phyloP scores from a whole-genome alignment of 768 basidiomycete species.

The Kondoa subrosea region DNA sequence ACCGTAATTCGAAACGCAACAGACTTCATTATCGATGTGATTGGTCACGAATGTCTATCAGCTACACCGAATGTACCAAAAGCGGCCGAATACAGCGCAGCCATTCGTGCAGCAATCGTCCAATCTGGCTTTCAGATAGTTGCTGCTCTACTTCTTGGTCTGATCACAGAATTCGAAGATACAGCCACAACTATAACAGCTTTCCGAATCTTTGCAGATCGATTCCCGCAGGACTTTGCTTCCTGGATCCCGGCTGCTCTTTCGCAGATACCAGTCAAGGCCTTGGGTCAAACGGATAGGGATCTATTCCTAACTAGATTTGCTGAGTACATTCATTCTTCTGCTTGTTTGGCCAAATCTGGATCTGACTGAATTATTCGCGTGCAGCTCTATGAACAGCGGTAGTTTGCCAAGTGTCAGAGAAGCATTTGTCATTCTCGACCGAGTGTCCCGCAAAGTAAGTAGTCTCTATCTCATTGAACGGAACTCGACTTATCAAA shows the following conservation, averaged over 20 bases:
- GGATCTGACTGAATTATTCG: not conserved
- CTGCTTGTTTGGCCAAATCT: not conserved
- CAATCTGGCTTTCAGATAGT: constrained; percentile 59
- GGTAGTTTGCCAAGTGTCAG: constrained; percentile 65
- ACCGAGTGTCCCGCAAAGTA: constrained; percentile 21
- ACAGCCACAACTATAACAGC: constrained; percentile 56
- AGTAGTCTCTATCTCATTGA: constrained; percentile 16
- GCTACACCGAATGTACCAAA: constrained; percentile 8
- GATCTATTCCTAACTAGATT: constrained; percentile 57
- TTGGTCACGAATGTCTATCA: constrained; percentile 6
- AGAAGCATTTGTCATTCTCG: constrained; percentile 42
- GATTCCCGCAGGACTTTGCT: constrained; percentile 55
- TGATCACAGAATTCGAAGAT: constrained; percentile 79
- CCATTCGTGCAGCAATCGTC: constrained; percentile 47
- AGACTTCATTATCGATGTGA: constrained; percentile 4
- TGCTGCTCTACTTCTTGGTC: constrained; percentile 52
- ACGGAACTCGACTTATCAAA: not conserved
- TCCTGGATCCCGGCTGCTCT: constrained; percentile 57
- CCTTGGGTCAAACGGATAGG: constrained; percentile 39
- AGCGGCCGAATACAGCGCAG: constrained; percentile 38
- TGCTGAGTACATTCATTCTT: constrained; percentile 45
- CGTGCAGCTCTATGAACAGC: constrained; percentile 45
- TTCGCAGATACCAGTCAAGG: constrained; percentile 44
- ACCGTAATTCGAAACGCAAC: constrained; percentile 42
- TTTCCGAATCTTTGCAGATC: constrained; percentile 48